phyloP scores from a whole-genome alignment of 2,329 filamentous ascomycete genomes.

The Nothopassalora personata region DNA sequence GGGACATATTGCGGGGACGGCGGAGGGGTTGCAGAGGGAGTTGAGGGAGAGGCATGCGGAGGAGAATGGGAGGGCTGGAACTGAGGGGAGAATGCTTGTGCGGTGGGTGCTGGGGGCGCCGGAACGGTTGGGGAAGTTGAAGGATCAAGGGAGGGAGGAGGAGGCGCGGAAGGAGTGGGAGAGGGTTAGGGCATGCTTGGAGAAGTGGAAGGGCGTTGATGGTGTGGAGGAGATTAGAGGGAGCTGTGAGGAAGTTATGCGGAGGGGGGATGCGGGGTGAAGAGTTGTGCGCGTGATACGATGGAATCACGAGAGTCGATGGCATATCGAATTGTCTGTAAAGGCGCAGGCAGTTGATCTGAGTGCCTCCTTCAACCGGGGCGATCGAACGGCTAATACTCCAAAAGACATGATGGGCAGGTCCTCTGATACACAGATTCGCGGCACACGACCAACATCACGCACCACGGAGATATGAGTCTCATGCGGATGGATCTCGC shows the following conservation, averaged over 20 bases:
- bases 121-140: slow-evolving; percentile 52
- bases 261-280: slow-evolving; percentile 2
- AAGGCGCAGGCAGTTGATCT: too few species aligned
- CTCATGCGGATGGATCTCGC: too few species aligned
- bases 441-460: too few species aligned
- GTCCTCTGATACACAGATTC: too few species aligned
- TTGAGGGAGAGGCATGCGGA: slow-evolving; percentile 27
- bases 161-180: slow-evolving; percentile 54
- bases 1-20: slow-evolving; percentile 64
- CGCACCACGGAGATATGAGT: too few species aligned
- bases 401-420: too few species aligned
- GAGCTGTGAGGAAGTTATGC: slow-evolving; percentile 32
- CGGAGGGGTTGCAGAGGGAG: slow-evolving; percentile 37
- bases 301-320: not conserved
- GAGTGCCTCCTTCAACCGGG: too few species aligned
- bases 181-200: slow-evolving; percentile 36
- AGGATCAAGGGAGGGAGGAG: slow-evolving; percentile 55
- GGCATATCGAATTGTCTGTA: too few species aligned
- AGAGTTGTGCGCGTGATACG: not conserved
- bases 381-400: too few species aligned
- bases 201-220: slow-evolving; percentile 41
- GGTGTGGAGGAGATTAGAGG: slow-evolving; percentile 39
- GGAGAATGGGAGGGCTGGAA: slow-evolving; percentile 29
- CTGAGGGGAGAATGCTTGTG: slow-evolving; percentile 51
- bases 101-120: slow-evolving; percentile 59